Conservation (phyloP, 805 yeast species). For the Metschnikowia rubicola region DNA sequence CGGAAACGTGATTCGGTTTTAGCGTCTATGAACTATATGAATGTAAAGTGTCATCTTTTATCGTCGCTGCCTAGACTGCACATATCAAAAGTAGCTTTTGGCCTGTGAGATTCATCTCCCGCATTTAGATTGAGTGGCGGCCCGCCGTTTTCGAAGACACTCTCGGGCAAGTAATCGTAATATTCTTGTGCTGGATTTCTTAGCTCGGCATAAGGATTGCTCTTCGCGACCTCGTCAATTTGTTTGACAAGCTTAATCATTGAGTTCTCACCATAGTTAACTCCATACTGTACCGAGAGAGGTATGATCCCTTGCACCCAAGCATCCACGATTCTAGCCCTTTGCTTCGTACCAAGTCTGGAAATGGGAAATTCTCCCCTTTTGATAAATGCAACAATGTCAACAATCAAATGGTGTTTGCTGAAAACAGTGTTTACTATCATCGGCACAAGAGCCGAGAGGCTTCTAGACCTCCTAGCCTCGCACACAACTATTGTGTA, state of each 20-base stretch:
- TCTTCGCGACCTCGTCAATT: constrained; percentile 42
- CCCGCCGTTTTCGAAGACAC: constrained; percentile 30
- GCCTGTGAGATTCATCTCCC: constrained; percentile 6
- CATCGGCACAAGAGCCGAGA: constrained; percentile 78
- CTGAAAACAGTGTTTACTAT: constrained; percentile 75
- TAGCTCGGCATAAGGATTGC: constrained; percentile 38
- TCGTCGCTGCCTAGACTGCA: constrained; percentile 9
- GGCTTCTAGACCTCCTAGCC: constrained; percentile 43
- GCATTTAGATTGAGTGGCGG: constrained; percentile 32
- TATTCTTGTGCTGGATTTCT: constrained; percentile 42
- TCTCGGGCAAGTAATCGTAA: constrained; percentile 30
- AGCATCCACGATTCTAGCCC: constrained; percentile 62
- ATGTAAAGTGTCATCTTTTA: too few relatives aligned
- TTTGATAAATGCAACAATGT: constrained; percentile 76
- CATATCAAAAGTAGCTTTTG: constrained; percentile 15
- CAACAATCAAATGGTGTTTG: constrained; percentile 77
- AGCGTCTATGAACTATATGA: too few relatives aligned
- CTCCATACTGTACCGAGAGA: constrained; percentile 39
- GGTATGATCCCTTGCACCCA: constrained; percentile 48
- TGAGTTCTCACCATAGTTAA: constrained; percentile 66
- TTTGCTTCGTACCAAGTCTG: constrained; percentile 70
- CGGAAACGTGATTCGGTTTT: too few relatives aligned
- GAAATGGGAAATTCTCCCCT: constrained; percentile 64
- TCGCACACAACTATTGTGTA: constrained; percentile 75
- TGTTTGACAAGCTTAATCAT: constrained; percentile 57